Evolutionary conservation across 2,329 filamentous ascomycete genomes (phyloP), one percentile per base, ranked within the genome.

Genomic region (Botryosphaeria dothidea): DNA sequence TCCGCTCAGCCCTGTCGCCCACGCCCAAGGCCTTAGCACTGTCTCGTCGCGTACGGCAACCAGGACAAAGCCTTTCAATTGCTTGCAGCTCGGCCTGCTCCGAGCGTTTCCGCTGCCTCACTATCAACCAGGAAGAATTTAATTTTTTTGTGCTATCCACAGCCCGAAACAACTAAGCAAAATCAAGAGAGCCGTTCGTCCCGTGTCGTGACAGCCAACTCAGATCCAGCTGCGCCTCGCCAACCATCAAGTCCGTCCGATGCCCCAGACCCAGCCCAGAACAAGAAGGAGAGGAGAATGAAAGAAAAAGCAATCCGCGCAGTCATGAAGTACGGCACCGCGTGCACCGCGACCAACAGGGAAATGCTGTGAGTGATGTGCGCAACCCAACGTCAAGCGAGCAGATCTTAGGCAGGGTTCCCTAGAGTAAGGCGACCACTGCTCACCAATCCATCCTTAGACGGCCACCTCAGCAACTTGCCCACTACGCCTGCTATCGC

Each of bases 341-440:
- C 56, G 38, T 60, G 56, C 27, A 3, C 56, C 13, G 21, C 25
- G 34, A 6, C 52, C 36, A 43, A 43, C 52, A 27, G 21, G 52
- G 52, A 36, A 36, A 56, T 56, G 31, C 51, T 56, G 51, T 38
- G 6, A 51, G 29, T 54, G 51, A 54, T 38, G 51, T 36, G 19
- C 51, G 51, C 51, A 17, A 38, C 31, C 31, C 51, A 54, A 54
- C 54, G 54, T 58, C 54, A 58, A 58, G 54, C 54, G 54, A 60
- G 56, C 41, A 45, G 56, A 60, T 60, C 56, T 17, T 60, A 25
- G 8, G 19, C 56, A 60, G 56, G 56, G 56, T 60, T 21, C 56
- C 56, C 56, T 46, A 3, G 41, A 34, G 38, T 23, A 58, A 21
- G 54, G 25, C 38, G 25, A 31, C 52, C 52, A 57, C 23, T 31